Conservation (phyloP, 305 asterid genomes). For the Lippia alba region DNA sequence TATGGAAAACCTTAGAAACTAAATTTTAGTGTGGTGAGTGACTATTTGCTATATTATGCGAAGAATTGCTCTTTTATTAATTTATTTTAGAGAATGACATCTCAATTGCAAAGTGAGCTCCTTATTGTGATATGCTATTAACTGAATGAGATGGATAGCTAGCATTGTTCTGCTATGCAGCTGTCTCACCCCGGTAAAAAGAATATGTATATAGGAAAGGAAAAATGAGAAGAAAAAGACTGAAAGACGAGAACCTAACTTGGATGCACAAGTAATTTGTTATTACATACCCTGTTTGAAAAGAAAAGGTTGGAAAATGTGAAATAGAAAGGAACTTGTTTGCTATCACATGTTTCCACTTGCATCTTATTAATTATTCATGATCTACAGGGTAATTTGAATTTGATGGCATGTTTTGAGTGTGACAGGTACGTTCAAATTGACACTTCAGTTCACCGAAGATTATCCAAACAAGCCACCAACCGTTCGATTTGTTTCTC, state of each 20-base stretch:
- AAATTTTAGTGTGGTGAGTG: not conserved
- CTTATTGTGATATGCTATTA: not conserved
- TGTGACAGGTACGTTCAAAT: conserved; percentile 61
- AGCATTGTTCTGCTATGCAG: not conserved
- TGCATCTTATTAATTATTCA: conserved; percentile 17
- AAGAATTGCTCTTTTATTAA: not conserved
- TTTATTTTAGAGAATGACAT: not conserved
- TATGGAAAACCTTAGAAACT: conserved; percentile 1
- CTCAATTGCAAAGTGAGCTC: conserved; percentile 10
- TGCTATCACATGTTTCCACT: too few relatives aligned
- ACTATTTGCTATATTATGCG: not conserved
- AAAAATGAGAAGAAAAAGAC: too few relatives aligned
- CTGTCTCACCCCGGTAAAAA: too few relatives aligned
- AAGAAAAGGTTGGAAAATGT: too few relatives aligned
- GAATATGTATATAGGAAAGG: too few relatives aligned
- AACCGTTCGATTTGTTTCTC: conserved; percentile 70
- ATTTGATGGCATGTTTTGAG: conserved; percentile 33
- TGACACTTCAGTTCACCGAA: conserved; percentile 61
- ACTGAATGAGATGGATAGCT: conserved; percentile 1
- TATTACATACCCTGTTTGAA: too few relatives aligned
- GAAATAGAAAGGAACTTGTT: too few relatives aligned
- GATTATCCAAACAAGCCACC: conserved; percentile 77
- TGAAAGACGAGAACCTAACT: too few relatives aligned
- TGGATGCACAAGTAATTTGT: too few relatives aligned
- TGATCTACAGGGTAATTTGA: not conserved